A percentile compares a stretch with the other conserved stretches of the same genome.
These are phyloP conservation scores for Poa pratensis DNA, from an alignment of 176 grass and related monocot species.

Conservation along the genomic window DNA sequence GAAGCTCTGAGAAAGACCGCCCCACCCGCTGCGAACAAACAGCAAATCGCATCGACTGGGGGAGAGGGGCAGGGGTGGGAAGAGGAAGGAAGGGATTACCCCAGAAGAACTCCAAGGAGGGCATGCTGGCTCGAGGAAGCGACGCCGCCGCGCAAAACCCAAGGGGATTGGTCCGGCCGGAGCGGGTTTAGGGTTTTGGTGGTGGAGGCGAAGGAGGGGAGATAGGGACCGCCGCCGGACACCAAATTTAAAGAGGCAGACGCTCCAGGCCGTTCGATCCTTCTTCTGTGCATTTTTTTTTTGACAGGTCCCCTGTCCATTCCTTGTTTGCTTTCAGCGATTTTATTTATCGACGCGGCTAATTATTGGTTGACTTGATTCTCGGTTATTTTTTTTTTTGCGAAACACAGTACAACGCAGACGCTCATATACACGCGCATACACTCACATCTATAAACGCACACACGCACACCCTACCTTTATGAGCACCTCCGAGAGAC, in stretches of 20 bases:
- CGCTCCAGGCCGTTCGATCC: not conserved
- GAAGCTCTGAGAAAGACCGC: not conserved
- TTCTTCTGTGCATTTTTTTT: not conserved
- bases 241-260: slow-evolving; percentile 1
- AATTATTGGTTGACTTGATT: too few species aligned
- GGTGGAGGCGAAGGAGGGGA: not conserved
- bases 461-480: too few species aligned
- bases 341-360: too few species aligned
- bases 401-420: too few species aligned
- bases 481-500: too few species aligned
- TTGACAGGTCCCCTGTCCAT: too few species aligned
- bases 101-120: slow-evolving; percentile 53
- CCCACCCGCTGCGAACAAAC: not conserved
- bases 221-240: not conserved
- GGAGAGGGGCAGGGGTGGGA: not conserved
- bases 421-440: too few species aligned
- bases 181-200: slow-evolving; percentile 49
- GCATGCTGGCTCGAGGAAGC: slow-evolving; percentile 29
- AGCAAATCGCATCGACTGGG: not conserved
- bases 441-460: too few species aligned
- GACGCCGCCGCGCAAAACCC: not conserved
- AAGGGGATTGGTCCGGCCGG: not conserved
- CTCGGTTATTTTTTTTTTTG: too few species aligned
- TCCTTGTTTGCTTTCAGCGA: too few species aligned
- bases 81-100: slow-evolving; percentile 19